Percentiles rank a stretch among this genome's conserved stretches.
These are phyloP conservation scores for Knufia fluminis DNA, from an alignment of 2,329 filamentous ascomycete species.

Conservation along the genomic window DNA sequence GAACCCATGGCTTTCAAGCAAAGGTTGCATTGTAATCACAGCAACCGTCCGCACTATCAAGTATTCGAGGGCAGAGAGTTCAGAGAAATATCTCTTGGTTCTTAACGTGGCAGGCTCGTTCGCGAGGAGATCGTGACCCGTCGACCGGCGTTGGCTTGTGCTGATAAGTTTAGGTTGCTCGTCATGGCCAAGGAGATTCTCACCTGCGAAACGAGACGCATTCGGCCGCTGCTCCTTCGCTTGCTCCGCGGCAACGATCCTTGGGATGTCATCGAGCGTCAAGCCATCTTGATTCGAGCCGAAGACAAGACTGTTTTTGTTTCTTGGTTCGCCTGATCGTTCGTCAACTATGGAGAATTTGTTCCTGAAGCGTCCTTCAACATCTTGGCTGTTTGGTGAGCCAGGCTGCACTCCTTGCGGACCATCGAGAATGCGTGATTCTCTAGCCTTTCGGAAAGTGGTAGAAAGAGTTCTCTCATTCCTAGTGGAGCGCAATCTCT, in stretches of 20 bases:
- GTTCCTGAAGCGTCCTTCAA: conserved; percentile 30
- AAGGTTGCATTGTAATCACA: conserved; percentile 86
- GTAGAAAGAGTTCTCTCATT: conserved; percentile 91
- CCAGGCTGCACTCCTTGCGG: conserved; percentile 66
- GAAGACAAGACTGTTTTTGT: conserved; percentile 71
- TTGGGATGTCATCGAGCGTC: conserved; percentile 89
- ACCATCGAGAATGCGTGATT: conserved; percentile 85
- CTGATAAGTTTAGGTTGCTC: conserved; percentile 53
- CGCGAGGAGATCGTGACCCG: conserved; percentile 38
- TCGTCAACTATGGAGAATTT: conserved; percentile 72
- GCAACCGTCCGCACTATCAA: conserved; percentile 95
- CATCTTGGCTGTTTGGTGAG: conserved; percentile 56
- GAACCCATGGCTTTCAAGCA: conserved; percentile 73
- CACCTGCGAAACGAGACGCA: conserved; percentile 65
- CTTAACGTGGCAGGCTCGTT: conserved; percentile 47
- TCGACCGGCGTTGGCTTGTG: conserved; percentile 59
- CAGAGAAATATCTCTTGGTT: conserved; percentile 83
- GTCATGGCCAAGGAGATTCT: conserved; percentile 53
- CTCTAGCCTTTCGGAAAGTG: conserved; percentile 80
- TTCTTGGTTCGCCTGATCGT: conserved; percentile 57
- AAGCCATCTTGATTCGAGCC: conserved; percentile 74
- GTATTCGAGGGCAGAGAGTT: conserved; percentile 88
- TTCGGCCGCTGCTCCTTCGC: conserved; percentile 81
- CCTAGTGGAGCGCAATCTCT: conserved; percentile 79
- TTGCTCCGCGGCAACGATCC: conserved; percentile 92